Evolutionary conservation across 2,329 filamentous ascomycete species (phyloP), one percentile per base, ranked within the genome.

Genomic region (Cladosporium colombiae): DNA sequence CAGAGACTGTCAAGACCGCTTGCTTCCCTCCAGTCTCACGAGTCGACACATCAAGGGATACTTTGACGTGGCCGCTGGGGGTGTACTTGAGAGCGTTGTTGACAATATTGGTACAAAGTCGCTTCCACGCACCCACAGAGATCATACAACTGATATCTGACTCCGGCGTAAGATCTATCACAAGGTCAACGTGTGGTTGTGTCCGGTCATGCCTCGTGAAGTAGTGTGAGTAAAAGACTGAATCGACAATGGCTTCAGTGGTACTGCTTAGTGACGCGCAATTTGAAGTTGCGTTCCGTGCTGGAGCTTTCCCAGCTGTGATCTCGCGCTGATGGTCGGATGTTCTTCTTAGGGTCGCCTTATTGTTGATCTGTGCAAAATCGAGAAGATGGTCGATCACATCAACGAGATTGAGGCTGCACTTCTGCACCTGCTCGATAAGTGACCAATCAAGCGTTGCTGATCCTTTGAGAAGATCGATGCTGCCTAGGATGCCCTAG

Each of bases 171-270:
- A 83, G 73, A 53, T 64, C 60, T 2, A 81, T 10, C 11, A 52
- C 57, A 18, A 65, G 44, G n/a, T 60, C 56, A 7, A 57, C 66
- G 77, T 76, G 1, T 68, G 71, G 37, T 82, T 80, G 2, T 82
- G 82, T 7, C 81, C 74, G 66, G 80, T n/a, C 29, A 18, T 33
- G 18, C 14, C 62, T 58, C 3, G 66, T 60, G 13, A 60, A 66
- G 31, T 62, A 67, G n/a, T 68, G 61, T 2, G 62, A 61, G 37
- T 67, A 65, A n/a, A 61, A 82, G 4, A 85, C 83, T 1, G 83
- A 83, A 67, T 85, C 84, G 10, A 83, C 79, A 0, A 83, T 83
- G 66, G 85, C 83, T 70, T 84, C 83, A 1, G 81, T 76, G 10
- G 83, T 69, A 3, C 78, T 72, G n/a, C 49, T 27, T 5, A 63